Conservation (phyloP, 495 filamentous ascomycete species). For the Chaetomium cochliodes region DNA sequence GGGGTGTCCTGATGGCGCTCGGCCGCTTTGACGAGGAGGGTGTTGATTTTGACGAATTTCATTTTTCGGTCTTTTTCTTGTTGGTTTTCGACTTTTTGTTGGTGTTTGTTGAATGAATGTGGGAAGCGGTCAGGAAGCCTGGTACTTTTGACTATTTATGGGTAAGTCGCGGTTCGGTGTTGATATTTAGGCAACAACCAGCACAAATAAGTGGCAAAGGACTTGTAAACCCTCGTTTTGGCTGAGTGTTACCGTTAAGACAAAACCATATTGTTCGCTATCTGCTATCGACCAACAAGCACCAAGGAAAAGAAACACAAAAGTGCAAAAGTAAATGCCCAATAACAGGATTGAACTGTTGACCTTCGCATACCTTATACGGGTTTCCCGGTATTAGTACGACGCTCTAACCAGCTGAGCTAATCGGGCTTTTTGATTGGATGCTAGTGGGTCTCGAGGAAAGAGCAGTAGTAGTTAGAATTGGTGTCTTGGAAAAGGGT, state of each 20-base stretch:
- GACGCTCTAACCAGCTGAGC: conserved; percentile 23
- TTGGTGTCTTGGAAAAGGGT: too few species aligned
- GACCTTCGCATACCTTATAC: conserved; percentile 23
- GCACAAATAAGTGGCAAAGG: too few species aligned
- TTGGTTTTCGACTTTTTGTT: not conserved
- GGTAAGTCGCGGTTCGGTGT: too few species aligned
- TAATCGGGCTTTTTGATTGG: conserved; percentile 19
- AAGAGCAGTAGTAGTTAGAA: not conserved
- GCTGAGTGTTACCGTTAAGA: too few species aligned
- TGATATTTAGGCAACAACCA: too few species aligned
- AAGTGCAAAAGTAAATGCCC: conserved; percentile 11
- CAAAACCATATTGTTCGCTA: not conserved
- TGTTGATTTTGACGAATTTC: conserved; percentile 10
- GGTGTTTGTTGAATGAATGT: not conserved
- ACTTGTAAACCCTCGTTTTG: too few species aligned
- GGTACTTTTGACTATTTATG: too few species aligned
- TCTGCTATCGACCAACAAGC: not conserved
- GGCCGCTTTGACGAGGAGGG: not conserved
- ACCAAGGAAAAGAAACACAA: not conserved
- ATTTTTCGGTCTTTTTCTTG: not conserved
- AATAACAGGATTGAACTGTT: conserved; percentile 24
- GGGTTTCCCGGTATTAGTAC: conserved; percentile 19
- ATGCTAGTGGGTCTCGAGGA: not conserved
- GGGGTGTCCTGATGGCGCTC: not conserved
- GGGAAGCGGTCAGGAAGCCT: not conserved